Conservation (phyloP, 306 rosid genomes). For the Betula pendula region DNA sequence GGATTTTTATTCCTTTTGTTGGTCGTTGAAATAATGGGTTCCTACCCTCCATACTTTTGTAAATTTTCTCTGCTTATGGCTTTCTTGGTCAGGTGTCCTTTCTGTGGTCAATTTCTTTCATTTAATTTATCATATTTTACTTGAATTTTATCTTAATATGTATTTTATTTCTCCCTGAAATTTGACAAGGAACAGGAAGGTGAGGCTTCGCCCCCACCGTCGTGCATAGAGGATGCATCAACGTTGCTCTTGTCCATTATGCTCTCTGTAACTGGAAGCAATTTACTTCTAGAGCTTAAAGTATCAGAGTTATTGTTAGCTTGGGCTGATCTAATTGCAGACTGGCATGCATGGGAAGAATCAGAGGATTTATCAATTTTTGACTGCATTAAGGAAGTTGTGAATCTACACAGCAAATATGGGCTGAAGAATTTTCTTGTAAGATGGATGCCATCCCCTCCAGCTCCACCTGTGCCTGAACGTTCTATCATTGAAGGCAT, state of each 20-base stretch:
- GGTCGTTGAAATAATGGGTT: neutral
- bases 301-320: constrained; percentile 64
- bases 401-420: constrained; percentile 50
- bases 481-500: constrained; percentile 72
- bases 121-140: neutral
- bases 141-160: neutral
- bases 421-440: constrained; percentile 55
- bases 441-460: constrained; percentile 65
- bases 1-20: neutral
- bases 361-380: constrained; percentile 78
- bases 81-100: neutral
- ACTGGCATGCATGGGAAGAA: constrained; percentile 94
- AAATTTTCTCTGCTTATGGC: neutral
- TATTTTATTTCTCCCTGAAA: constrained; percentile 28
- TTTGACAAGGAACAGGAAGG: constrained; percentile 47
- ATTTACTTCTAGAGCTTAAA: constrained; percentile 64
- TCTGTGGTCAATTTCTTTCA: neutral
- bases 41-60: neutral
- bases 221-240: constrained; percentile 75
- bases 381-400: constrained; percentile 71
- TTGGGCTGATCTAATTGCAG: constrained; percentile 79
- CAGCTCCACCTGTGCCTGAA: constrained; percentile 80
- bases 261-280: constrained; percentile 54
- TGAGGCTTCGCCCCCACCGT: constrained; percentile 44
- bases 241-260: constrained; percentile 60